Evolutionary conservation across 2,329 filamentous ascomycete species (phyloP), one percentile per base, ranked within the genome.

Genomic region (Geoglossum cookeanum): DNA sequence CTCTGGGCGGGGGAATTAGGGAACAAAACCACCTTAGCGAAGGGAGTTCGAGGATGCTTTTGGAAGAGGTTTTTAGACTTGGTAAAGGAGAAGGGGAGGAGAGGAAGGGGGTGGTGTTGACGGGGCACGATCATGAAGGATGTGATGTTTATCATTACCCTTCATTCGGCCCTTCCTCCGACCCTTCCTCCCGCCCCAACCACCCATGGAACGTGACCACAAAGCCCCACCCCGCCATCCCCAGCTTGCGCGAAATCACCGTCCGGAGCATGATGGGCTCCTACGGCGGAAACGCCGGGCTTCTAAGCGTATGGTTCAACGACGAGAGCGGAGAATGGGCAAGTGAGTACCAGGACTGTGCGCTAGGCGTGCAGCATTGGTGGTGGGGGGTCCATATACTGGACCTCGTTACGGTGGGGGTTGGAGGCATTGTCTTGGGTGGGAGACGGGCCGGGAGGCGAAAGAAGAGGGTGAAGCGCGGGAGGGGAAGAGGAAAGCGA

Each of bases 191-290:
- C 39, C 53, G 51, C 37, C 69, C 55, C 15, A 1, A 30, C 17
- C 5, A 49, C 4, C 9, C 47, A 3, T 3, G 3, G 7, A 29
- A 22, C 1, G 8, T 30, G 27, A 4, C 30, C 9, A 29, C 48
- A 4, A 15, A 37, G 7, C 49, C 44, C 11, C 29, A 75, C 48
- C 76, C 76, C 1, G 65, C 68, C 3, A 63, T 78, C 2, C 79
- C 84, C 0, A 84, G 84, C 0, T 74, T 96, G 4, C 77, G 91
- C 32, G 92, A 98, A 70, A 81, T 97, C 61, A 98, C 92, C 0
- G 85, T 98, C 1, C 82, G 90, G 59, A 95, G 88, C 69, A 97
- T 98, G 89, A 98, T 98, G 92, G 92, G 92, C 58, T 86, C 87
- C 58, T 98, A 85, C 69, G 84, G 81, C n/a, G 92, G 92, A 22